A percentile compares a stretch with the other conserved stretches of the same genome.
Conservation (phyloP, 1,284 basidiomycete genomes). For the Neolentinus lepideus region DNA sequence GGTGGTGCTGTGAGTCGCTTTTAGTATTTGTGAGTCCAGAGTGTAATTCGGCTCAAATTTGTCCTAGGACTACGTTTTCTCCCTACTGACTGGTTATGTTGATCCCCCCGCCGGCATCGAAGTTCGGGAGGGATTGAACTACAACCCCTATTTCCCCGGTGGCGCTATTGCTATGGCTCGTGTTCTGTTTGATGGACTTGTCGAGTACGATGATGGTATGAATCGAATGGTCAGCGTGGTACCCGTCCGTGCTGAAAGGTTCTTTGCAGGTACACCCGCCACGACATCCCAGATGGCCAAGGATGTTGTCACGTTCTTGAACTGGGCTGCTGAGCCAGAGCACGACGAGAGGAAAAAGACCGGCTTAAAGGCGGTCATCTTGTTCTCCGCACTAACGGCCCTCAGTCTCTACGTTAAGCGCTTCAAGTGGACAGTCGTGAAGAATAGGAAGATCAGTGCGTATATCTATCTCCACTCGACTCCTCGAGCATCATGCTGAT, state of each 20-base stretch:
- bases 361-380: conserved; percentile 88
- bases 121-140: conserved; percentile 96
- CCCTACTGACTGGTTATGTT: conserved; percentile 94
- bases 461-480: conserved; percentile 15
- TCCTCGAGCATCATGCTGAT: conserved; percentile 10
- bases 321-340: conserved; percentile 96
- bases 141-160: conserved; percentile 97
- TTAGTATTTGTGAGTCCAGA: background rate
- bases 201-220: conserved; percentile 90
- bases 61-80: conserved; percentile 89
- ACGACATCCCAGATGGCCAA: conserved; percentile 99
- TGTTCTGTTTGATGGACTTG: conserved; percentile 90
- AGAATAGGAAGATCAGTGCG: conserved; percentile 87
- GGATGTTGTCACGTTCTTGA: conserved; percentile 94
- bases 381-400: conserved; percentile 81
- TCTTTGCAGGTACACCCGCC: conserved; percentile 78
- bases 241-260: background rate
- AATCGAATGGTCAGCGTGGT: background rate
- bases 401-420: conserved; percentile 87
- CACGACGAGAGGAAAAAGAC: conserved; percentile 97
- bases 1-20: conserved; percentile 77
- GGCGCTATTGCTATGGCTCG: conserved; percentile 99
- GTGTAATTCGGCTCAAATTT: background rate
- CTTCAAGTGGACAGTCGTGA: conserved; percentile 91
- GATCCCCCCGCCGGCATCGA: conserved; percentile 96